A percentile compares a stretch with the other conserved stretches of the same genome.
phyloP scores from a whole-genome alignment of 805 yeast genomes.

The Grigorovia yakushimaensis region DNA sequence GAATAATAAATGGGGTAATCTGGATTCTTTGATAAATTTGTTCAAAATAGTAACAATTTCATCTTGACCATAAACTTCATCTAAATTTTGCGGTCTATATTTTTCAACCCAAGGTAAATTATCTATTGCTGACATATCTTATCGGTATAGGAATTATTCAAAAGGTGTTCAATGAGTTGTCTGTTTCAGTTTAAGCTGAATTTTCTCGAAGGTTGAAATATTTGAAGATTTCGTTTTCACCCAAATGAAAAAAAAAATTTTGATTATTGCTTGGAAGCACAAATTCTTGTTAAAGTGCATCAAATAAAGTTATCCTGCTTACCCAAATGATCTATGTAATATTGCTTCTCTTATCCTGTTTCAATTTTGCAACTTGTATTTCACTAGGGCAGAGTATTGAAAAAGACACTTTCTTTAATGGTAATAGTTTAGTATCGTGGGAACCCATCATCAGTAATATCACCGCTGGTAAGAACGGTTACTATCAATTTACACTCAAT shows the following conservation, averaged over 20 bases:
- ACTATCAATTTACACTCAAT: constrained; percentile 18
- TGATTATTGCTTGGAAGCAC: too few species aligned
- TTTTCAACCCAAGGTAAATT: constrained; percentile 90
- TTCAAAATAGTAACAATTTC: constrained; percentile 79
- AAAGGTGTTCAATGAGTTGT: too few species aligned
- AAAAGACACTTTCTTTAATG: constrained; percentile 9
- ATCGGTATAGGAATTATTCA: neutral
- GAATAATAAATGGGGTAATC: constrained; percentile 82
- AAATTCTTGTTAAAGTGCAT: too few species aligned
- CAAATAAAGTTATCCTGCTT: too few species aligned
- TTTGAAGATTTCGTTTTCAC: neutral
- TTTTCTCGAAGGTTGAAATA: neutral
- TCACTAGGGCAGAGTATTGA: neutral
- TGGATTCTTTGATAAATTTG: constrained; percentile 72
- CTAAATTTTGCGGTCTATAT: constrained; percentile 76
- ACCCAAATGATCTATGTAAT: neutral
- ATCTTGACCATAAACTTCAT: constrained; percentile 86
- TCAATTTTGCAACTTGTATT: neutral
- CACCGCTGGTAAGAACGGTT: constrained; percentile 19
- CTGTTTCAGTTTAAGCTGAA: too few species aligned
- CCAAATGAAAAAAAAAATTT: neutral
- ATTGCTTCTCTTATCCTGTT: neutral
- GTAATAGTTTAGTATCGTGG: constrained; percentile 27
- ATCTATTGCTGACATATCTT: constrained; percentile 23
- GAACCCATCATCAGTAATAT: constrained; percentile 24